Evolutionary conservation across 129 eudicot genomes (phyloP).

Genomic region (Kitagawia praeruptora): DNA sequence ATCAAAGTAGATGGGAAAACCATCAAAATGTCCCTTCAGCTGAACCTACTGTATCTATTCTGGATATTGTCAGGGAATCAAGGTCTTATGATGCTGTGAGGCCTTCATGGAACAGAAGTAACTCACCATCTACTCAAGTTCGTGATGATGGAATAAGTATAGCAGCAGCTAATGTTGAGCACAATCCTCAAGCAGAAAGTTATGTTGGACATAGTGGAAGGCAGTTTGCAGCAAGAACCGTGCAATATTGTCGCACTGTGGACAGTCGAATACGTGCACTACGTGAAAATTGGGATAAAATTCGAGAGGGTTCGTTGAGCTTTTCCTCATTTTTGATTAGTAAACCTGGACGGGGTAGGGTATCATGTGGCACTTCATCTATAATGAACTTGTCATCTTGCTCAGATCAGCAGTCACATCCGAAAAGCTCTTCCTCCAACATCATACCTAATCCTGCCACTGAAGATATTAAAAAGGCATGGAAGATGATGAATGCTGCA

Average conservation of each 20-base stretch:
- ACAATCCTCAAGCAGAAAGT: constrained; percentile 1
- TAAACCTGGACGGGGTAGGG: not conserved
- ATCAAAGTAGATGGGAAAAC: too few relatives aligned
- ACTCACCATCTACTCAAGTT: constrained; percentile 7
- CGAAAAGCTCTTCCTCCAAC: too few relatives aligned
- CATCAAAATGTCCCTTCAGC: too few relatives aligned
- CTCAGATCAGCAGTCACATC: not conserved
- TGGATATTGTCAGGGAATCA: constrained; percentile 46
- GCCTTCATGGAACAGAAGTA: constrained; percentile 7
- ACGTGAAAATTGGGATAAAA: constrained; percentile 70
- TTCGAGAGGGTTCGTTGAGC: constrained; percentile 44
- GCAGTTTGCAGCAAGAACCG: constrained; percentile 21
- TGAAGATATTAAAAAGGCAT: not conserved
- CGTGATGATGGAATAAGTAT: constrained; percentile 1
- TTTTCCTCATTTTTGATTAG: constrained; percentile 25
- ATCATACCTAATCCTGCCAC: too few relatives aligned
- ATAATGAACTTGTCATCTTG: too few relatives aligned
- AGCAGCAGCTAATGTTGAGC: not conserved
- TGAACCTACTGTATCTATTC: too few relatives aligned
- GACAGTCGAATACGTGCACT: constrained; percentile 46
- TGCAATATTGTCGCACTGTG: constrained; percentile 42
- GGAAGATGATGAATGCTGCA: too few relatives aligned
- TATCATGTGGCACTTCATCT: not conserved
- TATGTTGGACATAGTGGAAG: constrained; percentile 5
- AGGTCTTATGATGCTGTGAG: constrained; percentile 6